Evolutionary conservation across 768 basidiomycete species (phyloP), one percentile per base, ranked within the genome.

Genomic region (Clathrus columnatus): DNA sequence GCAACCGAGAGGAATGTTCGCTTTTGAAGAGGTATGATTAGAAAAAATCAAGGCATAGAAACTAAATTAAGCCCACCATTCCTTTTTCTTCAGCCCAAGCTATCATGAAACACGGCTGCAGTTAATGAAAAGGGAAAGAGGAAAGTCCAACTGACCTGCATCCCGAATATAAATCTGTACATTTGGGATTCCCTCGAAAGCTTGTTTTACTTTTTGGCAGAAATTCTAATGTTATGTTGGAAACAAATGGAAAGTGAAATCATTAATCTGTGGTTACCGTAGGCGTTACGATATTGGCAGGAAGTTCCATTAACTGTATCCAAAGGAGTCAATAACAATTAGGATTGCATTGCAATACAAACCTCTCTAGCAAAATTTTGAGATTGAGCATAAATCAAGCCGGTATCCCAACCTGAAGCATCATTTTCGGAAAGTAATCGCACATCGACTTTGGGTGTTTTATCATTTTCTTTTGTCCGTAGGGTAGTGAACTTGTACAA

Each of bases 1-100:
- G 88, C 83, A 16, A 94, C 91, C 0, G 90, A 91, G 26, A 94
- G 81, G 79, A 94, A 91, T 6, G 86, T 83, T 59, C 82, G 78
- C 86, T n/a, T n/a, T n/a, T 87, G 59, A 4, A 18, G 20, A 49
- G 20, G 6, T 10, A 52, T 24, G 11, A 26, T 42, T 62, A 20
- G 18, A 1, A 6, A 44, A 10, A 8, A 7, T 16, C 27, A 24
- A 57, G 57, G 2, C 29, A 42, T 46, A 49, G 14, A 18, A 23
- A 18, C 41, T 42, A 36, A 36, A 44, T 26, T 4, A 26, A 36
- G 2, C 28, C 16, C n/a, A 85, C 86, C 91, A 93, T 94, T 55
- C 83, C 83, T 71, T 87, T 88, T 69, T 84, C 75, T 45, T 78
- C 77, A 24, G 91, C 90, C 91, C 91, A 94, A 1, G 73, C 87